A percentile compares a stretch with the other conserved stretches of the same genome.
These are phyloP conservation scores for Nakazawaea ernobii DNA, from an alignment of 805 yeast species.

Conservation along the genomic window DNA sequence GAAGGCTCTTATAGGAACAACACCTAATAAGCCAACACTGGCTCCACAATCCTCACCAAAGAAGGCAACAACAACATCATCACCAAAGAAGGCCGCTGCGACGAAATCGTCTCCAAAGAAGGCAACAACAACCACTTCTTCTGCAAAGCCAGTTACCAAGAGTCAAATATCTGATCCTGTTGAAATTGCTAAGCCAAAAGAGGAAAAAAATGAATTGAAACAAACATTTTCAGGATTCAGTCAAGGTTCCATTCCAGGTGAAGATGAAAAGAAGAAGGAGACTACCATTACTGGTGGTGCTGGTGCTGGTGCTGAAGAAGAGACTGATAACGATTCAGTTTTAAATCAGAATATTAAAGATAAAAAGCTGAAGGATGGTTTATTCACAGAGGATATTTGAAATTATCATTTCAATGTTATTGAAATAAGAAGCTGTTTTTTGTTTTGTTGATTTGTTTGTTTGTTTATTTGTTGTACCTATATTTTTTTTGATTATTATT, in stretches of 20 bases:
- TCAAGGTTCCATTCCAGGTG: constrained; percentile 33
- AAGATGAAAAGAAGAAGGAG: constrained; percentile 16
- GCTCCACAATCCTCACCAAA: background rate
- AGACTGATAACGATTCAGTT: background rate
- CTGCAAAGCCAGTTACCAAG: background rate
- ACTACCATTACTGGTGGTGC: background rate
- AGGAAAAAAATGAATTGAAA: constrained; percentile 17
- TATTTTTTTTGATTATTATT: background rate
- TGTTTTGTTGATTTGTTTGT: background rate
- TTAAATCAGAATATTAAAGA: background rate
- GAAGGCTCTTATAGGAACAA: constrained; percentile 1
- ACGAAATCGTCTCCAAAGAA: background rate
- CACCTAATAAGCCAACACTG: background rate
- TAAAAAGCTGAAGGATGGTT: background rate
- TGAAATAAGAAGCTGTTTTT: background rate
- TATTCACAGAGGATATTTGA: constrained; percentile 12
- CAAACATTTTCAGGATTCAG: constrained; percentile 38
- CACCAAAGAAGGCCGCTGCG: background rate
- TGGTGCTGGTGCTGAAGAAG: background rate
- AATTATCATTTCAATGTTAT: background rate
- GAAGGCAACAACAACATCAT: background rate
- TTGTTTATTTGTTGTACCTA: background rate
- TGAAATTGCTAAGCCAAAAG: background rate
- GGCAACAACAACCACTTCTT: background rate
- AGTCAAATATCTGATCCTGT: background rate